phyloP scores from a whole-genome alignment of 2,329 filamentous ascomycete genomes.

The Mycogone perniciosa region DNA sequence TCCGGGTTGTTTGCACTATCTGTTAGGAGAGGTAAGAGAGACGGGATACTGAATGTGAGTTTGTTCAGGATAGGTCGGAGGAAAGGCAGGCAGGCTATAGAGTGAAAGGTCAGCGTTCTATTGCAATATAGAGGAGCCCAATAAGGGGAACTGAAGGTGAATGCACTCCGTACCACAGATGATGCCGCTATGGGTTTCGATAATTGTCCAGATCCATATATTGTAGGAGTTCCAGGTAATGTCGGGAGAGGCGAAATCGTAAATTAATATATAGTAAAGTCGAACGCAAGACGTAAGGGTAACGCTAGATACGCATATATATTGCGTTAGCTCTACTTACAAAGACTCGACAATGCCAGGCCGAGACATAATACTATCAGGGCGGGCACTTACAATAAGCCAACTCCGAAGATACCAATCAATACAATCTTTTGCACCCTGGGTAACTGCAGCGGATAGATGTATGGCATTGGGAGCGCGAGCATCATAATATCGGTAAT shows the following conservation, averaged over 20 bases:
- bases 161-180: slow-evolving; percentile 16
- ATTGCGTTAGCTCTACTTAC: no score
- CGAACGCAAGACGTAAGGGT: slow-evolving; percentile 16
- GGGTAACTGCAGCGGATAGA: slow-evolving; percentile 22
- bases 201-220: slow-evolving; percentile 18
- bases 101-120: no score
- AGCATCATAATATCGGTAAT: slow-evolving; percentile 24
- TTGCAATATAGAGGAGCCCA: no score
- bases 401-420: slow-evolving; percentile 20
- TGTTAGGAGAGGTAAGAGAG: neutral
- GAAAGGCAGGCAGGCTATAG: slow-evolving; percentile 14
- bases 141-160: neutral
- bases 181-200: slow-evolving; percentile 20
- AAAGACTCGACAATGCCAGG: neutral
- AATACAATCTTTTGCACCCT: slow-evolving; percentile 19
- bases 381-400: slow-evolving; percentile 17
- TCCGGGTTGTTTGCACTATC: no score
- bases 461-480: slow-evolving; percentile 22
- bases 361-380: no score
- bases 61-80: slow-evolving; percentile 10
- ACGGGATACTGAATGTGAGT: slow-evolving; percentile 5
- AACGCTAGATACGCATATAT: slow-evolving; percentile 6
- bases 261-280: slow-evolving; percentile 12
- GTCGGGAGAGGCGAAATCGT: slow-evolving; percentile 16
- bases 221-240: slow-evolving; percentile 22